Evolutionary conservation across 2,329 filamentous ascomycete species (phyloP), one percentile per base, ranked within the genome.

Genomic region (Aspergillus aculeatus): DNA sequence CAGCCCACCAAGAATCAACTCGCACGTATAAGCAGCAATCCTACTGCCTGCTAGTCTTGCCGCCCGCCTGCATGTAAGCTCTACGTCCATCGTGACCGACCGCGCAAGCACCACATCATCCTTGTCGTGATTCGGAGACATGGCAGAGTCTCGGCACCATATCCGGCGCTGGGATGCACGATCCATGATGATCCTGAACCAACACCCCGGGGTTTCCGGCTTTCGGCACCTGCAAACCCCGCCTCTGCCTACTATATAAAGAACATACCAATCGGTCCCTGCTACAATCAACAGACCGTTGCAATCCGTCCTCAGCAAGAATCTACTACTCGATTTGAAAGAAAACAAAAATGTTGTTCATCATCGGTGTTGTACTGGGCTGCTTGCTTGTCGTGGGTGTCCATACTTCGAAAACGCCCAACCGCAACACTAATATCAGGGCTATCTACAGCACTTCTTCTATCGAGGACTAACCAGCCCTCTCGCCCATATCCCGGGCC

Each of bases 401-500:
- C 32, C 12, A 4, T 35, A 4, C 32, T 35, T 9, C 2, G 26
- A 29, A 10, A 2, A 19, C 38, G 12, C 38, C 14, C 38, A 7
- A 29, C 26, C 26, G 26, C 26, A 29, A 29, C 7, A 16, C 38
- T 16, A 44, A 19, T 19, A 19, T 7, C 2, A 2, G 16, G 6
- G 16, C 14, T 9, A 44, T 19, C 14, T 44, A 19, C 16, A 44
- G 38, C 38, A 16, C 38, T 44, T n/a, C 38, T 16, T 54, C 14
- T 54, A 50, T 23, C 38, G 41, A 11, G 23, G 29, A 19, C 24
- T 23, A n/a, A 54, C 38, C 12, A 54, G 44, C 32, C 56, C 53
- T 0, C 54, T 63, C 6, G 50, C 52, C 2, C 24, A 35, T 4
- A 10, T 60, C 41, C 64, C 64, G 1, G 64, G 64, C 1, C 64